Base-by-base conservation (phyloP, 768 basidiomycete species). In the Trametes villosa region DNA sequence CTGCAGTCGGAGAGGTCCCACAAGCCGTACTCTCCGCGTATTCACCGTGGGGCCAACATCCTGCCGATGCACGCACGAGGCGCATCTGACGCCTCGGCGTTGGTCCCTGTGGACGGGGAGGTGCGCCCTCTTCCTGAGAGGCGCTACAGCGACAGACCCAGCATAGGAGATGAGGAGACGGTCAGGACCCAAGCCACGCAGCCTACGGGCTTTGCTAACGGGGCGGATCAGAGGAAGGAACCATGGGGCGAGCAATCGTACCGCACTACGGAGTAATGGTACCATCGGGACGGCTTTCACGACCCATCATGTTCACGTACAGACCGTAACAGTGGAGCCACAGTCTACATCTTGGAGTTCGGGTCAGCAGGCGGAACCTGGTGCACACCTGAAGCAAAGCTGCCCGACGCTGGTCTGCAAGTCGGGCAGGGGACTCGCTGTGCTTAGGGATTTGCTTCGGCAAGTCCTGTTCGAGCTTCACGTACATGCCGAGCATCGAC, bases 11-110 rank as follows among this genome's bases (percentile, higher is more conserved):
- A 83, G 20, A 68, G 79, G 34, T 86, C 84, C 3, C 88, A 94
- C 68, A 79, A 78, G n/a, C 90, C 92, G 0, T 83, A 89, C 70
- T 77, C 86, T 5, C 89, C 91, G 18, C 86, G 90, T 41, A 82
- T 86, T 59, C 75, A 77, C 42, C 80, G 77, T 34, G 80, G 78
- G 40, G 79, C 76, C 5, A 67, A 69, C 2, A 60, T 74, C 9
- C 78, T 88, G 9, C 85, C 85, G 4, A 70, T 64, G 22, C 70
- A 79, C 64, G 51, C 66, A 53, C 66, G 56, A 24, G 51, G 48
- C 20, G 51, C 11, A 11, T 53, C 61, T 5, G 52, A 60, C 27
- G 38, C 52, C 1, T 36, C 60, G 13, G 53, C 47, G 3, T 13
- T 61, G 22, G 60, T 34, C 3, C 38, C 27, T 22, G 48, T 18